Conservation (phyloP, 208 protist species). For the Herpetomonas muscarum region DNA sequence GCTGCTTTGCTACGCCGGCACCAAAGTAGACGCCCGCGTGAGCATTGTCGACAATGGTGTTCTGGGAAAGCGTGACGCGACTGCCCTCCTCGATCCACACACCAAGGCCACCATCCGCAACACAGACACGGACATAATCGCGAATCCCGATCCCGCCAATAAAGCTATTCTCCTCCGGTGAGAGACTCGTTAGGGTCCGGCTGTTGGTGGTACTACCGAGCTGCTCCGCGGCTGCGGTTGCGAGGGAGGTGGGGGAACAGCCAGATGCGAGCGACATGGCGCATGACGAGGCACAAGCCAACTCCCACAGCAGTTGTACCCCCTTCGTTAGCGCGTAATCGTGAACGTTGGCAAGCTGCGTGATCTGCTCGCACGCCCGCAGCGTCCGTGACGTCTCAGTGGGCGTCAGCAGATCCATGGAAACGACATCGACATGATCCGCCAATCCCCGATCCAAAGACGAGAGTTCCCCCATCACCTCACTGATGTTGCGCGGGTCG, state of each 20-base stretch:
- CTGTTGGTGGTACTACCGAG: too few species aligned
- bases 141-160: conserved; percentile 34
- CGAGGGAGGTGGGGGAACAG: conserved; percentile 23
- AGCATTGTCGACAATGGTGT: conserved; percentile 41
- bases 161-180: too few species aligned
- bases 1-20: conserved; percentile 44
- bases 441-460: conserved; percentile 15
- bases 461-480: conserved; percentile 12
- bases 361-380: conserved; percentile 52
- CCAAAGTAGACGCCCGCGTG: conserved; percentile 65
- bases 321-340: conserved; percentile 39
- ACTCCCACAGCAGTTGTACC: conserved; percentile 43
- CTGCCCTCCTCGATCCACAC: conserved; percentile 71
- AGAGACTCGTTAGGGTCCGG: too few species aligned
- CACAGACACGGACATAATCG: conserved; percentile 48
- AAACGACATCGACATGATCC: not conserved
- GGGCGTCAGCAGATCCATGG: not conserved
- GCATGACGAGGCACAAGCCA: conserved; percentile 46
- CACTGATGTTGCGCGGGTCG: conserved; percentile 45
- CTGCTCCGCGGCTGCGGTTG: too few species aligned
- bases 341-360: conserved; percentile 37
- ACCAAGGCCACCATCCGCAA: conserved; percentile 72
- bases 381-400: not conserved
- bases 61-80: conserved; percentile 42
- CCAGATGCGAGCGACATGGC: conserved; percentile 49